Evolutionary conservation across 2,329 filamentous ascomycete species (phyloP), one percentile per base, ranked within the genome.

Genomic region (Phyllosticta capitalensis): DNA sequence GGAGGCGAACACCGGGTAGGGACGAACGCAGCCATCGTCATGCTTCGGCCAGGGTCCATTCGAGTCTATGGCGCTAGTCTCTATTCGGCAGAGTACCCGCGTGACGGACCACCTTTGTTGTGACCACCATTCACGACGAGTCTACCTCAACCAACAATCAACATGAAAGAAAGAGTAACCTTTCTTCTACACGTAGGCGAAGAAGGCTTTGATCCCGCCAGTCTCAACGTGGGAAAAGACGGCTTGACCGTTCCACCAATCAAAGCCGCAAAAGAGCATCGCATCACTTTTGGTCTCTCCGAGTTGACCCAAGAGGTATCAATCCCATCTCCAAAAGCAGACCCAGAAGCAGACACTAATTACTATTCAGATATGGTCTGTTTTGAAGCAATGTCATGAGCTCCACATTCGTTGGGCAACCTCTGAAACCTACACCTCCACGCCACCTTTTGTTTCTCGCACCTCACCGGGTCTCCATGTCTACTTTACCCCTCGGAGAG

Each of bases 381-480:
- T 87, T 14, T 76, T 96, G 24, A 78, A 80, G 58, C 78, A 82
- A 66, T 83, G 82, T 63, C 82, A 87, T 66, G 85, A 90, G 71
- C 75, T 96, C 50, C 88, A 92, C 71, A 76, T 96, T 61, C 83
- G 88, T 69, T 96, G 91, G 89, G 80, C 83, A n/a, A 83, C 84
- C 14, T 75, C 83, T 2, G 66, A 68, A 6, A 67, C 79, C 1
- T 86, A 86, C 69, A 75, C 81, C 48, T 76, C 81, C 1, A 76
- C 86, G 52, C 79, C 85, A 48, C 92, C 92, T 1, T 87, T 94
- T 67, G 77, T 83, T 51, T 90, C 90, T 56, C 83, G 88, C 61
- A 73, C 91, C 14, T 85, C 90, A 1, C 86, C 92, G 0, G 92
- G 92, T 2, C 76, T 97, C 21, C 91, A 96, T 76, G 77, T 91